Evolutionary conservation across 1,284 basidiomycete species (phyloP), one percentile per base, ranked within the genome.

Genomic region (Phlebopus sp.): DNA sequence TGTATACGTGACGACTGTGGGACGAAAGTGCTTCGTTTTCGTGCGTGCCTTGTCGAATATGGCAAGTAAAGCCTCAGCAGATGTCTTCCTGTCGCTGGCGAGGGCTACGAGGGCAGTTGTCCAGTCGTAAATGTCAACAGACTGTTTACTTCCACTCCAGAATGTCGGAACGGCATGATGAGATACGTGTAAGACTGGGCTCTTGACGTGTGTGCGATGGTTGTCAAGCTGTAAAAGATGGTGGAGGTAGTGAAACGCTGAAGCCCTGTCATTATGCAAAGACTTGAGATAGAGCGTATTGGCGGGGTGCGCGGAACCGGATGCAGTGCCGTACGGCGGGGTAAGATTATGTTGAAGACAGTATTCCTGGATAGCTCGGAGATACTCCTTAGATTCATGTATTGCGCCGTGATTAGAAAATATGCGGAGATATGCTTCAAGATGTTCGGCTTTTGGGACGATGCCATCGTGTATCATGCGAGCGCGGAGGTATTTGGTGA

Each of bases 211-310:
- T 31, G 34, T 15, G 37, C 29, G 31, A 29, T 8, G 27, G 10
- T 57, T 55, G 19, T 56, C 55, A 15, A 59, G 57, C 15, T 54
- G 58, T 37, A 66, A 62, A 6, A 65, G 52, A 2, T 56, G 51
- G 30, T 62, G 60, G 2, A 81, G 71, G 51, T 79, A 79, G n/a
- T 64, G 59, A 51, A 77, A 74, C 1, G 78, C 78, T 13, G 75
- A 71, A 9, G 62, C 59, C 19, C 69, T 63, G 50, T 75, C 68
- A 30, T 69, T 54, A 5, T 55, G 55, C 53, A 69, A 53, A 27
- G 69, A 49, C 10, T 58, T 53, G 19, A 69, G 56, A 48, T 64
- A 66, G 15, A 57, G 46, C 4, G 68, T 69, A 42, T 74, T 71
- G 14, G 68, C 67, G 10, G 59, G 59, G 23, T 77, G 63, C 29